phyloP scores from a whole-genome alignment of 257 asterid genomes.

The Rhazya stricta region DNA sequence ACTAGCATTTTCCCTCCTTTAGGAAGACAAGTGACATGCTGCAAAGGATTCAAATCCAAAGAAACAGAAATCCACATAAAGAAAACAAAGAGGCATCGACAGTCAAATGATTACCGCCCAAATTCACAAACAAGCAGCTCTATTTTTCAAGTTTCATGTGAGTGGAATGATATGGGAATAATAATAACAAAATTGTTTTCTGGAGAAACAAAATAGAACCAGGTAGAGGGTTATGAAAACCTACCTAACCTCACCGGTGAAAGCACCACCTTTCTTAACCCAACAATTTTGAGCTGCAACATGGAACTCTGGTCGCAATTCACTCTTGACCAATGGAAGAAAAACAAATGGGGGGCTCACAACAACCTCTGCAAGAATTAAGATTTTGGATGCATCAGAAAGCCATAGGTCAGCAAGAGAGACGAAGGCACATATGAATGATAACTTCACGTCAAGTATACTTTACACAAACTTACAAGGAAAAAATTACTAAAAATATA shows the following conservation, averaged over 20 bases:
- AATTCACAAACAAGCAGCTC: not conserved
- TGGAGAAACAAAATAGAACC: not conserved
- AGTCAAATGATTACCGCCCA: not conserved
- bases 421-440: not conserved
- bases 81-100: not conserved
- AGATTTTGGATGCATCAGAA: not conserved
- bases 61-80: not conserved
- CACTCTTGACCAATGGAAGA: slow-evolving; percentile 59
- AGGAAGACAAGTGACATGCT: not conserved
- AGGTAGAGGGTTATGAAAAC: slow-evolving; percentile 3
- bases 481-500: not conserved
- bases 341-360: slow-evolving; percentile 94
- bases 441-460: not conserved
- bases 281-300: slow-evolving; percentile 98
- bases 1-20: not conserved
- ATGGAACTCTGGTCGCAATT: slow-evolving; percentile 72
- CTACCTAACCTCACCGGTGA: slow-evolving; percentile 92
- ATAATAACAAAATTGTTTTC: not conserved
- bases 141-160: not conserved
- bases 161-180: no score
- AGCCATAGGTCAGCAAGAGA: not conserved
- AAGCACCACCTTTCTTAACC: slow-evolving; percentile 99
- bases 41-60: not conserved
- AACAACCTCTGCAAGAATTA: slow-evolving; percentile 73
- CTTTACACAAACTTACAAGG: not conserved